Evolutionary conservation across 2,329 filamentous ascomycete genomes (phyloP).

Genomic region (Taxawa tesnikishii): DNA sequence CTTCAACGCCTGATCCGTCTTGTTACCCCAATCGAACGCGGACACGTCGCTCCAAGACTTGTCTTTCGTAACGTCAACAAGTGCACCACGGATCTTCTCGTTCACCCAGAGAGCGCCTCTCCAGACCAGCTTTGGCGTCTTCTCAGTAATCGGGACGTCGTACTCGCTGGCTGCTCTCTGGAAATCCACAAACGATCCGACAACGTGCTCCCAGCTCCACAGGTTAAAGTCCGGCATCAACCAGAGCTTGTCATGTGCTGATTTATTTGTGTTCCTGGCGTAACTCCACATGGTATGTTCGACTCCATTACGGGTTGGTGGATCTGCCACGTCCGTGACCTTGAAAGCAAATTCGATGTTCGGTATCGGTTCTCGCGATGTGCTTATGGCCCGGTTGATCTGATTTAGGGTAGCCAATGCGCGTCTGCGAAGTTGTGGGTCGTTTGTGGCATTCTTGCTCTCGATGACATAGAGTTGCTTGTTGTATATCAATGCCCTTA

Average conservation of each 20-base stretch:
- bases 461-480: constrained; percentile 9
- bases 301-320: constrained; percentile 1
- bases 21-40: constrained; percentile 11
- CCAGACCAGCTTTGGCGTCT: constrained; percentile 12
- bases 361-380: constrained; percentile 28
- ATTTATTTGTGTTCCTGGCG: constrained; percentile 17
- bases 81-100: constrained; percentile 14
- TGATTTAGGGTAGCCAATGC: constrained; percentile 21
- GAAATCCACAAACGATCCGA: background rate
- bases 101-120: constrained; percentile 16
- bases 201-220: constrained; percentile 27
- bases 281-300: constrained; percentile 28
- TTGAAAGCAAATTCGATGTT: constrained; percentile 42
- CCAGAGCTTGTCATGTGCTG: constrained; percentile 29
- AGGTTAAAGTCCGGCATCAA: constrained; percentile 41
- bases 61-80: constrained; percentile 16
- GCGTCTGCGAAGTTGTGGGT: constrained; percentile 1
- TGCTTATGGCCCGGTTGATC: constrained; percentile 32
- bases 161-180: background rate
- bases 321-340: constrained; percentile 26
- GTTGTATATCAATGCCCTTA: constrained; percentile 24
- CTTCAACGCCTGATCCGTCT: constrained; percentile 2
- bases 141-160: constrained; percentile 1
- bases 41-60: constrained; percentile 24
- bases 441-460: constrained; percentile 17